Percentiles rank a stretch among this genome's conserved stretches.
phyloP scores from a whole-genome alignment of 163 green algal genomes.

The Chlamydomonas reinhardtii region DNA sequence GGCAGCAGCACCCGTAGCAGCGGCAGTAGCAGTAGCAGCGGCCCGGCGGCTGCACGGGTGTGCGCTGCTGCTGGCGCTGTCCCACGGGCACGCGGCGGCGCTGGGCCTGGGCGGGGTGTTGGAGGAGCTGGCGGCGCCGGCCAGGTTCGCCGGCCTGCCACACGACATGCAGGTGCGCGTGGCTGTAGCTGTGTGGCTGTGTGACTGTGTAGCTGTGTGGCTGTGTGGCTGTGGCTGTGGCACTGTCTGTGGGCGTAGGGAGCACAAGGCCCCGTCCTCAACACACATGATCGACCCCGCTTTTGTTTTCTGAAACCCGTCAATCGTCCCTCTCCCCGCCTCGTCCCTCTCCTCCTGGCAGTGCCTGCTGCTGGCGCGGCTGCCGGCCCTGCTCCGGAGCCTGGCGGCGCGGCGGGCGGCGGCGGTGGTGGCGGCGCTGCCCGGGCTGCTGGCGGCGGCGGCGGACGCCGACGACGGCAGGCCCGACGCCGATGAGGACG shows the following conservation, averaged over 20 bases:
- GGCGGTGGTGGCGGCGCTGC: not conserved
- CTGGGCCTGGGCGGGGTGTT: constrained; percentile 16
- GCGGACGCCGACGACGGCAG: not conserved
- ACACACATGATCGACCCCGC: no score
- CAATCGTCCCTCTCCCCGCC: no score
- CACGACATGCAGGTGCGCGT: not conserved
- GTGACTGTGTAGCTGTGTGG: not conserved
- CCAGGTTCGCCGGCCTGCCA: constrained; percentile 25
- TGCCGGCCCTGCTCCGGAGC: constrained; percentile 27
- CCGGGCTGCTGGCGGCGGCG: constrained; percentile 4
- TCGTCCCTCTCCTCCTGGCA: no score
- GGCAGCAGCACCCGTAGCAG: no score
- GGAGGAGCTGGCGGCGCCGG: constrained; percentile 28
- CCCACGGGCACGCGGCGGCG: constrained; percentile 5
- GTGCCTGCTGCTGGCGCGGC: constrained; percentile 4
- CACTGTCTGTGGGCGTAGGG: no score
- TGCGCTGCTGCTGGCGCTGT: constrained; percentile 30
- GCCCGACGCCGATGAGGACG: not conserved
- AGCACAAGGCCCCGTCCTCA: no score
- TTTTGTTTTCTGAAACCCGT: no score
- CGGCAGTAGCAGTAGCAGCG: no score
- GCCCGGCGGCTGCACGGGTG: constrained; percentile 3
- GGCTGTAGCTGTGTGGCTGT: not conserved
- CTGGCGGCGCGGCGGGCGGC: constrained; percentile 13
- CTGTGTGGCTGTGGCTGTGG: no score